Conservation (phyloP, 2,329 filamentous ascomycete species). For the Plectosphaerella cucumerina region DNA sequence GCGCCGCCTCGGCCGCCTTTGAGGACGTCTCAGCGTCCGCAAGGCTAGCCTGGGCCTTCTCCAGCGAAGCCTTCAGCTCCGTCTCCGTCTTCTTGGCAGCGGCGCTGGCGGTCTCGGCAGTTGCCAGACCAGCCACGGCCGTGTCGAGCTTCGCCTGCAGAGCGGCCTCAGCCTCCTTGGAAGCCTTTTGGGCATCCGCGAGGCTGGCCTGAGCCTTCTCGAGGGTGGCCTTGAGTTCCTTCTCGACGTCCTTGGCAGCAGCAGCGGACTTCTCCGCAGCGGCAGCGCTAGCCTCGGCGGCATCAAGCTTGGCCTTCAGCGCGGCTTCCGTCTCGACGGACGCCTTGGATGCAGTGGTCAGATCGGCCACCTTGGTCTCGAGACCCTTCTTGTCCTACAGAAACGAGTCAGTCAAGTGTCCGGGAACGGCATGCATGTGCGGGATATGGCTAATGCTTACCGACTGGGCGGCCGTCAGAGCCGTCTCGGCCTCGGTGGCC, state of each 20-base stretch:
- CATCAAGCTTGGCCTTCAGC: neutral
- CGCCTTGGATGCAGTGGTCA: neutral
- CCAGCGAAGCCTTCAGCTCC: slow-evolving; percentile 19
- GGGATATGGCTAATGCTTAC: neutral
- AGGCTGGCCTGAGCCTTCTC: neutral
- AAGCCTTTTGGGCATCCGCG: neutral
- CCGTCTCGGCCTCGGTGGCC: neutral
- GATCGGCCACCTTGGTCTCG: neutral
- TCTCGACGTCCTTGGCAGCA: slow-evolving; percentile 11
- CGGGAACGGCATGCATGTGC: neutral
- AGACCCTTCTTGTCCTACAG: neutral
- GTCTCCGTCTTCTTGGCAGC: slow-evolving; percentile 14
- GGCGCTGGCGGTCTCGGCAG: slow-evolving; percentile 9
- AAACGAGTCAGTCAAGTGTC: neutral
- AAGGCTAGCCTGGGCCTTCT: slow-evolving; percentile 8
- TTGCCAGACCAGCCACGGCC: neutral
- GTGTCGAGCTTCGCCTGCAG: slow-evolving; percentile 9
- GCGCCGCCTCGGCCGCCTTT: neutral
- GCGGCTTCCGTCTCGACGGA: neutral
- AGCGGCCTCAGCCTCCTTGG: neutral
- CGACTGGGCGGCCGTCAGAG: neutral
- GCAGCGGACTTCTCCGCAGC: slow-evolving; percentile 2
- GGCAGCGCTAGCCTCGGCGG: neutral
- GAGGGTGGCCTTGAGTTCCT: slow-evolving; percentile 10
- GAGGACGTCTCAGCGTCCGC: slow-evolving; percentile 1